Evolutionary conservation across 495 filamentous ascomycete species (phyloP).

Genomic region (Penicillium turbatum): DNA sequence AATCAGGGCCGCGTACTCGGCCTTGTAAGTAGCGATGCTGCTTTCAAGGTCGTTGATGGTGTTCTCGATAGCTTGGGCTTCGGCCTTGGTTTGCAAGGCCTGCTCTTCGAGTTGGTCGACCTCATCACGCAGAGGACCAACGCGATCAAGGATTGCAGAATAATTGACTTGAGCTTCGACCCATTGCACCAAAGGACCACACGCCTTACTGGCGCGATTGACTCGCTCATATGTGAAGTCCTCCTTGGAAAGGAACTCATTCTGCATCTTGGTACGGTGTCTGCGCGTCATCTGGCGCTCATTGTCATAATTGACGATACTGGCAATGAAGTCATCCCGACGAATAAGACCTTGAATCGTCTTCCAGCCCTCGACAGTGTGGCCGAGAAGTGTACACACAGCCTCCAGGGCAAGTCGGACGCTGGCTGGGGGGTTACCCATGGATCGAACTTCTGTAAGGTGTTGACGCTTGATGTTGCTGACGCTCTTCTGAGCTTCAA

Average conservation of each 20-base stretch:
- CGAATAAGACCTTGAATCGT: conserved; percentile 82
- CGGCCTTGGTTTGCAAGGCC: conserved; percentile 86
- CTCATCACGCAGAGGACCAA: conserved; percentile 90
- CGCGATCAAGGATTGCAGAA: conserved; percentile 91
- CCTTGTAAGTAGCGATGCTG: conserved; percentile 95
- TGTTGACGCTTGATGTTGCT: conserved; percentile 97
- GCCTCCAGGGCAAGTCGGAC: conserved; percentile 91
- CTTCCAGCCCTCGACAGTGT: conserved; percentile 88
- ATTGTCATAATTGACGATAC: conserved; percentile 96
- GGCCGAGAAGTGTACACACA: conserved; percentile 88
- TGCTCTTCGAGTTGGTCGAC: conserved; percentile 81
- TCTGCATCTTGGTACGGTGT: conserved; percentile 82
- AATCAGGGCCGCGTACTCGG: conserved; percentile 92
- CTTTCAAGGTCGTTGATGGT: conserved; percentile 77
- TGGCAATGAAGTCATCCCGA: conserved; percentile 93
- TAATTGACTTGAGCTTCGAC: conserved; percentile 96
- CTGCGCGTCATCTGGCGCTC: conserved; percentile 87
- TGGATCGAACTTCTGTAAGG: conserved; percentile 94
- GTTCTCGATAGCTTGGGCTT: conserved; percentile 87
- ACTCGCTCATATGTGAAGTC: conserved; percentile 96
- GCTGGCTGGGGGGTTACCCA: conserved; percentile 84
- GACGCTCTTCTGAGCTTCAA: conserved; percentile 89
- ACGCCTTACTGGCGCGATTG: conserved; percentile 92
- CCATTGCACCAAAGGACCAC: conserved; percentile 96
- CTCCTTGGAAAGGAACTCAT: conserved; percentile 82